A percentile compares a stretch with the other conserved stretches of the same genome.
Evolutionary conservation across 2,329 filamentous ascomycete genomes (phyloP).

Genomic region (Grosmannia clavigera): DNA sequence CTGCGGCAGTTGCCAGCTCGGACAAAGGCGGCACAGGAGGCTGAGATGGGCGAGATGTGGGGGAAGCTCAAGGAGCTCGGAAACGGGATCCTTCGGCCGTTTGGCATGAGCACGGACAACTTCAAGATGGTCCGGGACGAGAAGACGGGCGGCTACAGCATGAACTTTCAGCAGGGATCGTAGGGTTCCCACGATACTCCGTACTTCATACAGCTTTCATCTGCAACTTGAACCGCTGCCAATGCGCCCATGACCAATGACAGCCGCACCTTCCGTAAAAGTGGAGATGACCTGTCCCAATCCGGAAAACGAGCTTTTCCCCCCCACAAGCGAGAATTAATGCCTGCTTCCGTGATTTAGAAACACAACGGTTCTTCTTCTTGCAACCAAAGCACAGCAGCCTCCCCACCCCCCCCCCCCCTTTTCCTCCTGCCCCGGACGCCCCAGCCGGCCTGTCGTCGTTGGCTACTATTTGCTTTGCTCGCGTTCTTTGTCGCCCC

Average conservation of each 20-base stretch:
- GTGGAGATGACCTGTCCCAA: not conserved
- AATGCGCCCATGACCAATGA: not conserved
- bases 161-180: slow-evolving; percentile 53
- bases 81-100: slow-evolving; percentile 83
- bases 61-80: slow-evolving; percentile 85
- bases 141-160: slow-evolving; percentile 79
- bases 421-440: too few relatives aligned
- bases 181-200: not conserved
- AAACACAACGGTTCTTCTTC: not conserved
- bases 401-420: not conserved
- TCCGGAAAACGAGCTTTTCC: not conserved
- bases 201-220: too few relatives aligned
- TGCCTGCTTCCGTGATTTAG: not conserved
- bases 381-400: not conserved
- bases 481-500: too few relatives aligned
- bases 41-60: slow-evolving; percentile 95
- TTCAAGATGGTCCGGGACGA: slow-evolving; percentile 92
- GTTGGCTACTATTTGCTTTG: too few relatives aligned
- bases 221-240: too few relatives aligned
- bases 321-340: not conserved
- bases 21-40: slow-evolving; percentile 68
- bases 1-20: slow-evolving; percentile 52
- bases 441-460: too few relatives aligned
- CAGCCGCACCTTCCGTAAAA: not conserved
- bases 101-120: slow-evolving; percentile 86